These are phyloP conservation scores for Trichoderma harzianum DNA, from an alignment of 2,329 filamentous ascomycete genomes.

Conservation along the genomic window DNA sequence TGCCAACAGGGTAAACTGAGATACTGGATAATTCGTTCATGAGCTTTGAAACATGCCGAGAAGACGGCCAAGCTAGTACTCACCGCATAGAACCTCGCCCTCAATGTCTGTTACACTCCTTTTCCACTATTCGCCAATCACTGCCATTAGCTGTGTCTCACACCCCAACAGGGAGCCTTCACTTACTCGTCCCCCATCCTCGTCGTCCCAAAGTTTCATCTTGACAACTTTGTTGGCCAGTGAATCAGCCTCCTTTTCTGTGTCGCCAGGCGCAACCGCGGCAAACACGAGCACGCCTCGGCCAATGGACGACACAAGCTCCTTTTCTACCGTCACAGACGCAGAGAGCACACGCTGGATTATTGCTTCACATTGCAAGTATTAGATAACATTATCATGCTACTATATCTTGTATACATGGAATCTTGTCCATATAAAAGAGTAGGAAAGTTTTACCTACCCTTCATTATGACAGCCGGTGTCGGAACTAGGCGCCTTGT, in stretches of 20 bases:
- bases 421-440: background rate
- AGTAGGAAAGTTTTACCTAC: slow-evolving; percentile 4
- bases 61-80: background rate
- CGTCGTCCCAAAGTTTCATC: slow-evolving; percentile 87
- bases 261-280: slow-evolving; percentile 86
- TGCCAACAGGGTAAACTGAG: slow-evolving; percentile 92
- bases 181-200: slow-evolving; percentile 62
- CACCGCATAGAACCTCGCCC: slow-evolving; percentile 93
- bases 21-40: slow-evolving; percentile 58
- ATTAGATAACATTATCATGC: slow-evolving; percentile 17
- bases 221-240: slow-evolving; percentile 85
- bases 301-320: slow-evolving; percentile 86
- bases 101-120: slow-evolving; percentile 80
- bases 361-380: slow-evolving; percentile 59
- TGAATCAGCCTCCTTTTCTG: slow-evolving; percentile 78
- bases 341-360: slow-evolving; percentile 92
- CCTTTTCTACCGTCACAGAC: slow-evolving; percentile 89
- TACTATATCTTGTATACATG: background rate
- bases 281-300: slow-evolving; percentile 88
- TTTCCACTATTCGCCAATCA: slow-evolving; percentile 67
- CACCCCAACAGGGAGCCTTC: background rate
- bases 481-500: background rate
- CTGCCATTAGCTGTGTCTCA: background rate
- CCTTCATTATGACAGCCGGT: slow-evolving; percentile 15
- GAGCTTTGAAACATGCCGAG: background rate